Conservation (phyloP, 2,329 filamentous ascomycete genomes). For the Myriosclerotinia scirpicola region DNA sequence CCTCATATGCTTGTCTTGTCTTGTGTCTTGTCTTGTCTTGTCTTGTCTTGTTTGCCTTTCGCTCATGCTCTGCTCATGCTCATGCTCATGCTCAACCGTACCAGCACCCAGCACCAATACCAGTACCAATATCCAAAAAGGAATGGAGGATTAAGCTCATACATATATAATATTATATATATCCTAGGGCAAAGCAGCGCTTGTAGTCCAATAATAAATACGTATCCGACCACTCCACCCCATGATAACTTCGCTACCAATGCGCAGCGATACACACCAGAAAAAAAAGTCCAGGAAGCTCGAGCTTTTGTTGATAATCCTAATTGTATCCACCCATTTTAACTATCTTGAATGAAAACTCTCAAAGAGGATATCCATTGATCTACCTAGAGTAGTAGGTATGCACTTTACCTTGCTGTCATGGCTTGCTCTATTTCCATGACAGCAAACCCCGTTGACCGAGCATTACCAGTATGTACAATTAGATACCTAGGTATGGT, state of each 20-base stretch:
- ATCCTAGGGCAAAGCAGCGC: slow-evolving; percentile 17
- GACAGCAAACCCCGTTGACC: neutral
- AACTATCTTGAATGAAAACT: neutral
- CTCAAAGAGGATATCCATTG: neutral
- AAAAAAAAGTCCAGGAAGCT: slow-evolving; percentile 8
- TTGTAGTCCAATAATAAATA: neutral
- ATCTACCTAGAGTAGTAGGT: too few relatives aligned
- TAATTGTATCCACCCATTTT: neutral
- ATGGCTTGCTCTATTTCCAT: too few relatives aligned
- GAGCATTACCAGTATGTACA: neutral
- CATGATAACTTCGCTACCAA: neutral
- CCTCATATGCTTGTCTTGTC: neutral
- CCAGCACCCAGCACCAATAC: neutral
- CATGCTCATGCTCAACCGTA: neutral
- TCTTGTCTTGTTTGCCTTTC: neutral
- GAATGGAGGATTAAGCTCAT: slow-evolving; percentile 5
- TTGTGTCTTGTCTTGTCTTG: neutral
- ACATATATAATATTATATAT: neutral
- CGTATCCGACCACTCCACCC: neutral
- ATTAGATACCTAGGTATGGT: too few relatives aligned
- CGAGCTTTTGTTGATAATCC: neutral
- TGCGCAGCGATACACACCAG: neutral
- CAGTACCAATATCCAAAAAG: neutral
- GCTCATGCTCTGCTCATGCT: too few relatives aligned
- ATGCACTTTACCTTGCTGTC: too few relatives aligned